Conservation (phyloP, 192 early-diverging fungal species). For the Entomortierella parvispora region DNA sequence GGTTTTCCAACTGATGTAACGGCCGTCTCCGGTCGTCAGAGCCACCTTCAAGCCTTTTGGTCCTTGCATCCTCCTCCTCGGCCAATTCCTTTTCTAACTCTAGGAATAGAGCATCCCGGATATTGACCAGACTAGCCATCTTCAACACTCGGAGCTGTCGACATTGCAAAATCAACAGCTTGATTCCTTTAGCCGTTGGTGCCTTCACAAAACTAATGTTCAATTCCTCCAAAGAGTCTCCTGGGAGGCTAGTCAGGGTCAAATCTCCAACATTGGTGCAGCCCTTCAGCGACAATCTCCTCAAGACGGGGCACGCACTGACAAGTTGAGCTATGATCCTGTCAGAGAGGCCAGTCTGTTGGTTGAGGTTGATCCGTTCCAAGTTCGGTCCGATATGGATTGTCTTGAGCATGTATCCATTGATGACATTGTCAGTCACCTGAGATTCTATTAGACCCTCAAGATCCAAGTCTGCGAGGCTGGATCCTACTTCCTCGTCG, state of each 20-base stretch:
- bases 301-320: not conserved
- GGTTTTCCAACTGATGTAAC: conserved; percentile 23
- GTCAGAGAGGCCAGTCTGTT: conserved; percentile 16
- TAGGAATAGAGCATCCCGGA: conserved; percentile 23
- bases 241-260: conserved; percentile 21
- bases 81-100: conserved; percentile 23
- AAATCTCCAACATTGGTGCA: conserved; percentile 37
- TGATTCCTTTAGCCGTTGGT: conserved; percentile 32
- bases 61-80: not conserved
- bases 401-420: conserved; percentile 5
- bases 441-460: conserved; percentile 34
- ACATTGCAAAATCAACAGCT: conserved; percentile 11
- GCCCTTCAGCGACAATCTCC: conserved; percentile 25
- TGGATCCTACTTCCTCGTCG: not conserved
- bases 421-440: conserved; percentile 23
- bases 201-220: conserved; percentile 43
- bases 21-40: not conserved
- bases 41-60: not conserved
- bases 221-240: conserved; percentile 8
- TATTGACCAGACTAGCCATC: conserved; percentile 24
- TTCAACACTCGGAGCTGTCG: conserved; percentile 22
- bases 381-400: conserved; percentile 21
- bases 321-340: conserved; percentile 27
- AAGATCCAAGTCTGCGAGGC: conserved; percentile 24
- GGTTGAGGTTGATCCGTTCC: conserved; percentile 27